Conservation (phyloP, 2,329 filamentous ascomycete species). For the Calonectria ilicicola region DNA sequence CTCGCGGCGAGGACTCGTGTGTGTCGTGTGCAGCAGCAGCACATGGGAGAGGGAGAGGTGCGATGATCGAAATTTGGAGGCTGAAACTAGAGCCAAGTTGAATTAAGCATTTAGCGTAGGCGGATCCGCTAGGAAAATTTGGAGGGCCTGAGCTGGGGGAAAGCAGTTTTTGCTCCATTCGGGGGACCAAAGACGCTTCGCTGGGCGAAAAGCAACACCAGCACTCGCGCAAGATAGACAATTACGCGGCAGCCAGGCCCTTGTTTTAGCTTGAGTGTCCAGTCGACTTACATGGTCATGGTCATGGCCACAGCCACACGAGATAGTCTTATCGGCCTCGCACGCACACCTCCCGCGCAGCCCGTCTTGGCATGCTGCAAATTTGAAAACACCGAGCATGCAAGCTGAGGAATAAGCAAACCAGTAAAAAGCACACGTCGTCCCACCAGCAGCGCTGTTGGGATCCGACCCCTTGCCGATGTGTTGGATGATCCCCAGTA, state of each 20-base stretch:
- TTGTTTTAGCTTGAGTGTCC: conserved; percentile 1
- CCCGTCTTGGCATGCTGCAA: neutral
- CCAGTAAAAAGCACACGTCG: conserved; percentile 13
- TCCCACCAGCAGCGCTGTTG: neutral
- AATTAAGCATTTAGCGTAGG: conserved; percentile 9
- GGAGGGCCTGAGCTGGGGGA: neutral
- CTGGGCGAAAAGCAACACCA: neutral
- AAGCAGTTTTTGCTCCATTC: neutral
- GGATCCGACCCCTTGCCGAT: conserved; percentile 10
- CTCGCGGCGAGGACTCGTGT: neutral
- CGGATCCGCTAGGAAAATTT: neutral
- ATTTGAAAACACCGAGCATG: neutral
- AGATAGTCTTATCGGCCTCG: neutral
- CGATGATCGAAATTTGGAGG: conserved; percentile 12
- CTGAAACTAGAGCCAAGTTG: conserved; percentile 12
- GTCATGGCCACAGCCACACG: neutral
- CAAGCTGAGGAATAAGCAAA: neutral
- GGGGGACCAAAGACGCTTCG: neutral
- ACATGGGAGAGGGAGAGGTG: neutral
- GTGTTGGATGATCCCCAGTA: conserved; percentile 4
- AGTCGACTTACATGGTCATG: conserved; percentile 8
- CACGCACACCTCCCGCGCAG: neutral
- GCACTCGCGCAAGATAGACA: neutral
- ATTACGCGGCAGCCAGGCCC: neutral
- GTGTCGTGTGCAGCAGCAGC: neutral